Evolutionary conservation across 176 grass and related monocot genomes (phyloP), one percentile per base, ranked within the genome.

Genomic region (Eragrostis curvula): DNA sequence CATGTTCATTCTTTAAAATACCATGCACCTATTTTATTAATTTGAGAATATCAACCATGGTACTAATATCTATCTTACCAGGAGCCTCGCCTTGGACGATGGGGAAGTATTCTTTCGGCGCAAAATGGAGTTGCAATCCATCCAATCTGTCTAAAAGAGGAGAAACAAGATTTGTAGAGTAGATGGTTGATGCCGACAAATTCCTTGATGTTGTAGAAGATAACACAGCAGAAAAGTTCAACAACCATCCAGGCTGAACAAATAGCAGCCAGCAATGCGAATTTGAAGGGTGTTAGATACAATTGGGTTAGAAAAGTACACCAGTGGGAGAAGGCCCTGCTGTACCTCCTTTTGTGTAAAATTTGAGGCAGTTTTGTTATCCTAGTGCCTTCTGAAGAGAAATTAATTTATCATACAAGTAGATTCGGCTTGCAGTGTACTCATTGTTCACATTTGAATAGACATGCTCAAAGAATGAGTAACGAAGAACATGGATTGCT

Each of bases 41-140:
- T 39, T 87, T 29, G n/a, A 24, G 15, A 55, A 72, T 12, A 45
- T 62, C 11, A 53, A 60, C 10, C 48, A 53, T 13, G 14, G 15
- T 24, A 39, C 5, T 53, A 29, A 53, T 56, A 44, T 73, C 76
- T 89, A 1, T 71, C 75, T 80, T 25, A 52, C 72, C 70, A 97
- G 94, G 94, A 97, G 71, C 94, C 89, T 56, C 88, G 94, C 20
- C 80, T 97, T 63, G 94, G 94, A 50, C 91, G 89, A 83, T 97
- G 91, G 91, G 94, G 82, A 2, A 71, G 59, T 46, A 59, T 91
- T 72, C 78, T 21, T 48, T 84, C 75, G 14, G 87, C 94, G 25
- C 86, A 84, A 71, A 97, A 97, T 24, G 94, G 91, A 51, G 94
- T 94, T 47, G 84, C 82, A 28, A 91, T 97, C 61, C 87, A 94